These are phyloP conservation scores for Russula vinacea DNA, from an alignment of 768 basidiomycete species.

Conservation along the genomic window DNA sequence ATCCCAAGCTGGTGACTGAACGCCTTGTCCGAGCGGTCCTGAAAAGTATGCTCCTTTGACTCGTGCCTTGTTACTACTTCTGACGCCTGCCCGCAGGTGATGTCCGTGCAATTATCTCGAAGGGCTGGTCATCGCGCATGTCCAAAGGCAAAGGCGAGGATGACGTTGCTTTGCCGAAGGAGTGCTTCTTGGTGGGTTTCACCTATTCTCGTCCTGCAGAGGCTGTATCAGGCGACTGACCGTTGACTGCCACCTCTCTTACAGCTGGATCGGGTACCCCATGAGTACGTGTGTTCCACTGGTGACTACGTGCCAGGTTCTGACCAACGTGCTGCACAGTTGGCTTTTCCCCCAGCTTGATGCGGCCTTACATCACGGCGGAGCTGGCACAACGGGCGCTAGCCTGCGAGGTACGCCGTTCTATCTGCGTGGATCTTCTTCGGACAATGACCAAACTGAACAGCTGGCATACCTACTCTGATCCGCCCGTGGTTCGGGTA, in stretches of 20 bases:
- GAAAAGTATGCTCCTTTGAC: conserved; percentile 44
- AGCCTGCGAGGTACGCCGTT: conserved; percentile 46
- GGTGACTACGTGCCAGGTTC: background rate
- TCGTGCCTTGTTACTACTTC: background rate
- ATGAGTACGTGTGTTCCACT: conserved; percentile 42
- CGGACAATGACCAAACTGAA: background rate
- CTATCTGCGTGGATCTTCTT: background rate
- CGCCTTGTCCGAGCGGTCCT: conserved; percentile 58
- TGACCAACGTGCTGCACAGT: conserved; percentile 33
- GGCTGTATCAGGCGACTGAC: background rate
- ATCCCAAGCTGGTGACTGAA: conserved; percentile 52
- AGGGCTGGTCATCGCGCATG: conserved; percentile 65
- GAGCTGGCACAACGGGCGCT: conserved; percentile 69
- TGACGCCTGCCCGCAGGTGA: conserved; percentile 41
- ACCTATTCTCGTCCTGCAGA: background rate
- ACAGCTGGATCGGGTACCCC: conserved; percentile 61
- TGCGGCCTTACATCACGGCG: conserved; percentile 65
- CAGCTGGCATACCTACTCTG: conserved; percentile 59
- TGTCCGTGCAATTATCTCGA: conserved; percentile 64
- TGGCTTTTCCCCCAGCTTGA: conserved; percentile 61
- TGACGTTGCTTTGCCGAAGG: conserved; percentile 48
- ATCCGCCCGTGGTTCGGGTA: conserved; percentile 70
- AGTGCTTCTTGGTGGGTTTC: conserved; percentile 45
- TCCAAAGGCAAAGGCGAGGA: conserved; percentile 40
- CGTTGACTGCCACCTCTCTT: conserved; percentile 22